Conservation (phyloP, 495 filamentous ascomycete genomes). For the Daldinia decipiens region DNA sequence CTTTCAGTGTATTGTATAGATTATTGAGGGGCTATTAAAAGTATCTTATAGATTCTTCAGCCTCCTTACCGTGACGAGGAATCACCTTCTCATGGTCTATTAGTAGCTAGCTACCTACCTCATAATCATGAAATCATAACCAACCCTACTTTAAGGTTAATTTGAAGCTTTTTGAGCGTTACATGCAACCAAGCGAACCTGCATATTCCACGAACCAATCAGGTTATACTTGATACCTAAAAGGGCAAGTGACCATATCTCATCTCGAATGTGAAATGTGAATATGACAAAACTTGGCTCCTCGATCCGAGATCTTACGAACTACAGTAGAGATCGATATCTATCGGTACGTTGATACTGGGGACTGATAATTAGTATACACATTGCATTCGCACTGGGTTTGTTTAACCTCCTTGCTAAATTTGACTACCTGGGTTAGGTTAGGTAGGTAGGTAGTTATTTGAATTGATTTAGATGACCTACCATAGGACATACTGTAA, state of each 20-base stretch:
- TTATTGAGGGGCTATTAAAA: neutral
- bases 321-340: slow-evolving; percentile 6
- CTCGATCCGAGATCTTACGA: slow-evolving; percentile 9
- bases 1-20: neutral
- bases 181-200: slow-evolving; percentile 18
- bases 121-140: neutral
- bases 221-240: slow-evolving; percentile 27
- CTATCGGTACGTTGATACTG: neutral
- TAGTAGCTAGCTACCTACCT: neutral
- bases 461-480: neutral
- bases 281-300: slow-evolving; percentile 10
- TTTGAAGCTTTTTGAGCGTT: slow-evolving; percentile 5
- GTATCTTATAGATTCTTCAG: neutral
- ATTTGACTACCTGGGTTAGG: neutral
- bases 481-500: neutral
- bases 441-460: no score
- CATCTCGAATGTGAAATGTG: neutral
- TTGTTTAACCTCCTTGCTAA: neutral
- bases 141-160: neutral
- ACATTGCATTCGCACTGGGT: neutral
- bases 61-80: neutral
- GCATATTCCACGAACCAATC: slow-evolving; percentile 40
- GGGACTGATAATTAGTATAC: neutral
- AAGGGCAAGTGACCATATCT: slow-evolving; percentile 36
- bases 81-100: neutral